Evolutionary conservation across 495 filamentous ascomycete genomes (phyloP), one percentile per base, ranked within the genome.

Genomic region (Penicillium subrubescens): DNA sequence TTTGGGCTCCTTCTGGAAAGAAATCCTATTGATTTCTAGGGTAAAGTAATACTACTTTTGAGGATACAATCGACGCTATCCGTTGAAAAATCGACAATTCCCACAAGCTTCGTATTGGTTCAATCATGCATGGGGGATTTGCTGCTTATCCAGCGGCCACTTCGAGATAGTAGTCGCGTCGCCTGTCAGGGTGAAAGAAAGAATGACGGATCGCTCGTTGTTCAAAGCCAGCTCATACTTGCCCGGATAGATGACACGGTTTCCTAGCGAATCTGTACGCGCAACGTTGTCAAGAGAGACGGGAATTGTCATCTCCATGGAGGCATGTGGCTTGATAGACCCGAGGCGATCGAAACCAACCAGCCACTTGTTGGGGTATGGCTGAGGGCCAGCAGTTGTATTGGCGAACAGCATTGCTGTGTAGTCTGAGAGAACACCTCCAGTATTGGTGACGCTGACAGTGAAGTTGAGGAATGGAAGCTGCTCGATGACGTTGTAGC

Each of bases 241-340:
- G 2, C 90, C 90, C 0, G 90, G 89, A 68, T 89, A 91, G 39
- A 92, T 59, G 23, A 89, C 75, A 25, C 78, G 80, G 67, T 90
- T 84, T 1, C 90, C 90, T 5, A 63, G 67, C 34, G 80, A 81
- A 65, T 91, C 84, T 0, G 82, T 79, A 5, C 89, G 76, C 2
- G 87, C 85, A 21, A 92, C 65, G 43, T 78, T 81, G 17, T 84
- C 89, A 31, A 91, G 68, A 17, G 80, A 87, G 56, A 89, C 67
- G 2, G 78, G 75, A 50, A 92, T 66, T 8, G 56, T 68, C 19
- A 82, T 77, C 0, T 64, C 76, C 46, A 64, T 63, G 0, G 73
- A 74, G 8, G 70, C 54, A 0, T 80, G 81, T 0, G 82, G 71
- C 31, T 74, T 55, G 53, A 92, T 64, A 0, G 62, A 72, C 6